Evolutionary conservation across 176 grass and related monocot genomes (phyloP).

Genomic region (Aegilops tauschii): DNA sequence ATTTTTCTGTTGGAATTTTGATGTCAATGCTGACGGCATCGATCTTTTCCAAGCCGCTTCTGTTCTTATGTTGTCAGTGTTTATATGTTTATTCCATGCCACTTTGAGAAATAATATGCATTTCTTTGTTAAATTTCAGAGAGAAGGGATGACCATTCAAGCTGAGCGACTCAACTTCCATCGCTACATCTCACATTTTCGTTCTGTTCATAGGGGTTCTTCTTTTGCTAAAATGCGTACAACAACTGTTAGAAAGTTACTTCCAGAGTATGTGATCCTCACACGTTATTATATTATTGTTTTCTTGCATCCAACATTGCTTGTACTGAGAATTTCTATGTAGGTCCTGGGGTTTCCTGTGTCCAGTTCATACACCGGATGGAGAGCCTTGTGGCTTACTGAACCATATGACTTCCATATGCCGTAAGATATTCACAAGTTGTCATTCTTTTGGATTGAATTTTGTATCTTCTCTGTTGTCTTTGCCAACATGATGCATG

Average conservation of each 20-base stretch:
- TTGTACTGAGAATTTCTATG: slow-evolving; percentile 25
- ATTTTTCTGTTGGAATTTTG: slow-evolving; percentile 16
- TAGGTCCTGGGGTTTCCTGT: slow-evolving; percentile 96
- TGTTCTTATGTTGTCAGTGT: slow-evolving; percentile 8
- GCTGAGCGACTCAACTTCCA: slow-evolving; percentile 86
- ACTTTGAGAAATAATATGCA: slow-evolving; percentile 24
- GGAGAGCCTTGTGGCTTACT: slow-evolving; percentile 90
- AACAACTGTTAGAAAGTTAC: slow-evolving; percentile 88
- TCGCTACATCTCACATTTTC: slow-evolving; percentile 91
- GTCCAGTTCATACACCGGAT: slow-evolving; percentile 95
- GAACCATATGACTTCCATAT: slow-evolving; percentile 87
- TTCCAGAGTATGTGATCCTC: slow-evolving; percentile 77
- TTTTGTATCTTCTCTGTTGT: not conserved
- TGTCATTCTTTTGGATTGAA: slow-evolving; percentile 7
- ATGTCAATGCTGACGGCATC: slow-evolving; percentile 3
- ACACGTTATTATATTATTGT: slow-evolving; percentile 20
- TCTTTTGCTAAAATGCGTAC: slow-evolving; percentile 95
- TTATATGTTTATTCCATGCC: slow-evolving; percentile 1
- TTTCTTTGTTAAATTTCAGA: slow-evolving; percentile 50
- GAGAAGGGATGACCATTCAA: slow-evolving; percentile 89
- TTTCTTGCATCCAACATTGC: slow-evolving; percentile 19
- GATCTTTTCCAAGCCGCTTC: not conserved
- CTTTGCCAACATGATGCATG: not conserved
- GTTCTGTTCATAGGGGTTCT: slow-evolving; percentile 90
- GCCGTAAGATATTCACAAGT: slow-evolving; percentile 62